These are phyloP conservation scores for Ambrosia trifida DNA, from an alignment of 129 eudicot genomes.

Conservation along the genomic window DNA sequence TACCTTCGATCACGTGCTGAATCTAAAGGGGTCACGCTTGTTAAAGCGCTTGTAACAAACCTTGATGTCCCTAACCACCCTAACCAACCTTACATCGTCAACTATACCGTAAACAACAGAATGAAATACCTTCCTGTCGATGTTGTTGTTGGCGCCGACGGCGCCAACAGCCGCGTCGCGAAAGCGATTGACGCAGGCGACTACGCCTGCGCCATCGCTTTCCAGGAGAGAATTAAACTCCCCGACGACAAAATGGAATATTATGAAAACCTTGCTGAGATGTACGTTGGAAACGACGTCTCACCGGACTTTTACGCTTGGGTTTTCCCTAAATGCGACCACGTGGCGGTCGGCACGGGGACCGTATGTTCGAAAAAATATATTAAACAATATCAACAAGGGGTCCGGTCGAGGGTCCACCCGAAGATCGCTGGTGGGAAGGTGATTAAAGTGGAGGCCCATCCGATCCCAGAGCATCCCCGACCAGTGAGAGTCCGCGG, in stretches of 20 bases:
- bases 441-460: conserved; percentile 89
- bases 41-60: conserved; percentile 73
- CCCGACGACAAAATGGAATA: conserved; percentile 82
- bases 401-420: conserved; percentile 60
- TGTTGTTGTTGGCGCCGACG: conserved; percentile 90
- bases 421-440: conserved; percentile 81
- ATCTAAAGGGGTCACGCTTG: conserved; percentile 56
- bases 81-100: conserved; percentile 55
- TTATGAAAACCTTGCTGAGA: conserved; percentile 76
- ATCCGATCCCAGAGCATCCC: conserved; percentile 96
- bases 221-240: conserved; percentile 75
- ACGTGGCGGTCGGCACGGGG: conserved; percentile 94
- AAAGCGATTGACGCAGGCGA: conserved; percentile 78
- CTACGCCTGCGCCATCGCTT: conserved; percentile 90
- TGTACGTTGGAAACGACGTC: conserved; percentile 94
- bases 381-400: conserved; percentile 68
- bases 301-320: conserved; percentile 95
- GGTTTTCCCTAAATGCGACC: conserved; percentile 96
- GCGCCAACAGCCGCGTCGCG: conserved; percentile 93
- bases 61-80: conserved; percentile 54
- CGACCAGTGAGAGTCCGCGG: conserved; percentile 72
- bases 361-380: conserved; percentile 77
- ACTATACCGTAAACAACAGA: conserved; percentile 53
- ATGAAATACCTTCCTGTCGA: conserved; percentile 66
- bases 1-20: conserved; percentile 67